These are phyloP conservation scores for Canavalia ensiformis DNA, from an alignment of 306 rosid genomes.

Conservation along the genomic window DNA sequence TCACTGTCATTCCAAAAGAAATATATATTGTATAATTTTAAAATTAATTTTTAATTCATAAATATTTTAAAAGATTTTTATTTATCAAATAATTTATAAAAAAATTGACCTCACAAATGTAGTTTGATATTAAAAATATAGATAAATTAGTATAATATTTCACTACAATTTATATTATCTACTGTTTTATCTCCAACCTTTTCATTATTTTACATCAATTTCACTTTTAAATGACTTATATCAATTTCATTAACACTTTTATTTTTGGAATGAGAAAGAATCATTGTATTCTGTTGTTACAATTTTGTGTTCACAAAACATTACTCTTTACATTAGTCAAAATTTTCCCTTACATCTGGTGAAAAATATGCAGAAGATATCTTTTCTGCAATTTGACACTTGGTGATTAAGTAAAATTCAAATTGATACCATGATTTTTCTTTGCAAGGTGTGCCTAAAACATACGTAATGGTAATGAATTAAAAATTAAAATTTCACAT, in stretches of 20 bases:
- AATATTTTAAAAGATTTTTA: neutral
- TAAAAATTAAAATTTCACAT: neutral
- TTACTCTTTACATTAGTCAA: neutral
- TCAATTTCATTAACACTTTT: neutral
- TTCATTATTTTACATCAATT: neutral
- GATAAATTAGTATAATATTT: neutral
- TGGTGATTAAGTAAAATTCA: neutral
- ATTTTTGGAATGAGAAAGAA: too few species aligned
- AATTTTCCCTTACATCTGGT: neutral
- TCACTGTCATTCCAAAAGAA: slow-evolving; percentile 20
- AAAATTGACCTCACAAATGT: neutral
- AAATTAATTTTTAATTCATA: neutral
- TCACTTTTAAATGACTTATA: slow-evolving; percentile 1
- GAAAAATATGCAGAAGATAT: neutral
- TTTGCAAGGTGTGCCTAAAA: neutral
- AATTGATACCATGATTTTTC: neutral
- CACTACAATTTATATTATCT: neutral
- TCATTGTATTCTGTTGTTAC: too few species aligned
- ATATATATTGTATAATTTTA: neutral
- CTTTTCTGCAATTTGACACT: neutral
- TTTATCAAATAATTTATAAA: neutral
- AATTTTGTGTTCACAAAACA: too few species aligned
- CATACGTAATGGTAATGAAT: neutral
- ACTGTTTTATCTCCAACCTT: neutral
- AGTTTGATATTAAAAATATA: neutral